phyloP scores from a whole-genome alignment of 1,284 basidiomycete species.

The Microbotryomycetes sp. region DNA sequence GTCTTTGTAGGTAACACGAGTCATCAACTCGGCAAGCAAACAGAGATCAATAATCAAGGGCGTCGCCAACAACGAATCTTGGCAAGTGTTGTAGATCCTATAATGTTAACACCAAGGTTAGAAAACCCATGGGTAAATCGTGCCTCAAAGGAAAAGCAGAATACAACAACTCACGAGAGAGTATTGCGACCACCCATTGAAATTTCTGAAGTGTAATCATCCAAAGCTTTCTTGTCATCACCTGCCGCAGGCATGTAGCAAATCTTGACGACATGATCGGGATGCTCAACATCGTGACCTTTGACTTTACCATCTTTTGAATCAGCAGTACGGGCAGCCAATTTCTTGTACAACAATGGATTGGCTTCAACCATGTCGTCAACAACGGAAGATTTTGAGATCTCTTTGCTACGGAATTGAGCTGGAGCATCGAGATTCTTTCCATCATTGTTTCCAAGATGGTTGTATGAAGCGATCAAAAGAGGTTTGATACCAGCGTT shows the following conservation, averaged over 20 bases:
- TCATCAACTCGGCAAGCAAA: slow-evolving; percentile 90
- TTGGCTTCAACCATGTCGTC: slow-evolving; percentile 97
- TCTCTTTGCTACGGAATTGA: slow-evolving; percentile 96
- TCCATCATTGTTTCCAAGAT: slow-evolving; percentile 97
- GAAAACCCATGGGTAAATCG: background rate
- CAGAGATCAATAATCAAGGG: slow-evolving; percentile 91
- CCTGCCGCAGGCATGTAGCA: slow-evolving; percentile 74
- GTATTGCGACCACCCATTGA: slow-evolving; percentile 53
- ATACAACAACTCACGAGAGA: slow-evolving; percentile 61
- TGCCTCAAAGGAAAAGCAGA: slow-evolving; percentile 33
- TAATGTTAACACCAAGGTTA: no score
- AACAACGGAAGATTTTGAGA: slow-evolving; percentile 68
- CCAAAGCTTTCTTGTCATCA: slow-evolving; percentile 95
- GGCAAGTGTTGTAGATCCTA: slow-evolving; percentile 97
- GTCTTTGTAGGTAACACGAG: slow-evolving; percentile 76
- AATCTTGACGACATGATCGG: slow-evolving; percentile 76
- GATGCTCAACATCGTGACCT: slow-evolving; percentile 90
- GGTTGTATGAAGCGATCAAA: slow-evolving; percentile 95
- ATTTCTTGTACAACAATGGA: slow-evolving; percentile 76
- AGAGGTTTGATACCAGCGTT: slow-evolving; percentile 98
- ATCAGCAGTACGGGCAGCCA: slow-evolving; percentile 43
- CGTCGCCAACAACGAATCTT: slow-evolving; percentile 92
- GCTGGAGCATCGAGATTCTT: slow-evolving; percentile 75
- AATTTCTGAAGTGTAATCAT: slow-evolving; percentile 93
- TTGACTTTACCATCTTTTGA: slow-evolving; percentile 37